Evolutionary conservation across 768 basidiomycete genomes (phyloP).

Genomic region (Rhodosporidiobolus sp.): DNA sequence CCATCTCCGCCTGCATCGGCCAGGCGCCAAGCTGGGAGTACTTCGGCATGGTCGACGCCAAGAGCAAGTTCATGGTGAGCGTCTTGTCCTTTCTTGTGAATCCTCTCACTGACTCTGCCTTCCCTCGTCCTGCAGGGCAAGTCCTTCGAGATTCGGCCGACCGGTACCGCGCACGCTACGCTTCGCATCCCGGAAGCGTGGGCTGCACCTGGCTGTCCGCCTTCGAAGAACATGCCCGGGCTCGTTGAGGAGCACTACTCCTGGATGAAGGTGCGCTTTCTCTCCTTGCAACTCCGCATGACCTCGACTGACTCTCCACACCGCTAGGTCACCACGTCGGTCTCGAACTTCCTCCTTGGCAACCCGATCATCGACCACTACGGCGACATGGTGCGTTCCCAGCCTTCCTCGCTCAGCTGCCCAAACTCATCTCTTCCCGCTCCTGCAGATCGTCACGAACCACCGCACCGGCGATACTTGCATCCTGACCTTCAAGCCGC

Average conservation of each 20-base stretch:
- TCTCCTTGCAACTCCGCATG: slow-evolving; percentile 51
- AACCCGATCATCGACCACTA: slow-evolving; percentile 85
- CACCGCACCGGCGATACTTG: slow-evolving; percentile 86
- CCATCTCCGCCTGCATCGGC: slow-evolving; percentile 92
- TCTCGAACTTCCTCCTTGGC: slow-evolving; percentile 91
- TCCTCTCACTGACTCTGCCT: too few species aligned
- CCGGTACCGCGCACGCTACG: slow-evolving; percentile 87
- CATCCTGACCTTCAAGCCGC: slow-evolving; percentile 87
- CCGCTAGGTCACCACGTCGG: slow-evolving; percentile 45
- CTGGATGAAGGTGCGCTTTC: slow-evolving; percentile 95
- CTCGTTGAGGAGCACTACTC: slow-evolving; percentile 84
- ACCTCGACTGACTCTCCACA: neutral
- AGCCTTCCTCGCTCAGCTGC: neutral
- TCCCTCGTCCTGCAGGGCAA: too few species aligned
- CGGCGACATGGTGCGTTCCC: slow-evolving; percentile 73
- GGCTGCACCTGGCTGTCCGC: slow-evolving; percentile 62
- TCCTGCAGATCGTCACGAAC: slow-evolving; percentile 63
- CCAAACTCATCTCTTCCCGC: neutral
- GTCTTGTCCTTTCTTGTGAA: too few species aligned
- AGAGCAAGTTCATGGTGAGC: slow-evolving; percentile 96
- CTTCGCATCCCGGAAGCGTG: slow-evolving; percentile 68
- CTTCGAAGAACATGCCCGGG: slow-evolving; percentile 42
- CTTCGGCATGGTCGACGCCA: slow-evolving; percentile 83
- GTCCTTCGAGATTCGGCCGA: slow-evolving; percentile 92
- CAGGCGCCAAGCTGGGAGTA: slow-evolving; percentile 87